phyloP scores from a whole-genome alignment of 2,329 filamentous ascomycete genomes.

The Aspergillus sp. region DNA sequence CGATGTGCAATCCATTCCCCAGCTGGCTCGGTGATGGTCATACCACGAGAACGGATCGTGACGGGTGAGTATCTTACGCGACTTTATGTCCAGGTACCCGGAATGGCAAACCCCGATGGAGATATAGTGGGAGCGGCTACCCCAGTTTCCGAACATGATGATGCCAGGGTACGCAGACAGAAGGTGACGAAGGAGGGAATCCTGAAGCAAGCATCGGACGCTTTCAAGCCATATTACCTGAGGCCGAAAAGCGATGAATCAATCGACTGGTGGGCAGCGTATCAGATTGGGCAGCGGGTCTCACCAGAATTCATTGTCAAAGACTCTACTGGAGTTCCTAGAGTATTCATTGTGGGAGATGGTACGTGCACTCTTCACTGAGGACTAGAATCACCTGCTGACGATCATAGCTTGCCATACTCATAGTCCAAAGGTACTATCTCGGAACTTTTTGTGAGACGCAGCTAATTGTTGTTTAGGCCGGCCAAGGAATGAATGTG shows the following conservation, averaged over 20 bases:
- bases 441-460: neutral
- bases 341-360: constrained; percentile 73
- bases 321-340: constrained; percentile 66
- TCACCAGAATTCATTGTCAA: constrained; percentile 50
- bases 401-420: constrained; percentile 64
- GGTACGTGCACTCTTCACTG: constrained; percentile 26
- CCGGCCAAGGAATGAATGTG: constrained; percentile 77
- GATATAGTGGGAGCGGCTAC: constrained; percentile 1
- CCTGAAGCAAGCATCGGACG: constrained; percentile 64
- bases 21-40: constrained; percentile 75
- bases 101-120: constrained; percentile 28
- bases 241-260: constrained; percentile 58
- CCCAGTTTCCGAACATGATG: constrained; percentile 44
- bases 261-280: constrained; percentile 74
- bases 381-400: neutral
- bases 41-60: constrained; percentile 65
- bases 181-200: constrained; percentile 65
- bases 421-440: constrained; percentile 64
- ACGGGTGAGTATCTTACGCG: constrained; percentile 71
- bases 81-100: constrained; percentile 57
- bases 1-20: constrained; percentile 75
- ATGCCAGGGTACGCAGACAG: constrained; percentile 62
- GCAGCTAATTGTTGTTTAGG: constrained; percentile 38
- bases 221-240: constrained; percentile 67
- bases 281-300: constrained; percentile 72